Evolutionary conservation across 306 rosid species (phyloP).

Genomic region (Castanopsis chinensis): DNA sequence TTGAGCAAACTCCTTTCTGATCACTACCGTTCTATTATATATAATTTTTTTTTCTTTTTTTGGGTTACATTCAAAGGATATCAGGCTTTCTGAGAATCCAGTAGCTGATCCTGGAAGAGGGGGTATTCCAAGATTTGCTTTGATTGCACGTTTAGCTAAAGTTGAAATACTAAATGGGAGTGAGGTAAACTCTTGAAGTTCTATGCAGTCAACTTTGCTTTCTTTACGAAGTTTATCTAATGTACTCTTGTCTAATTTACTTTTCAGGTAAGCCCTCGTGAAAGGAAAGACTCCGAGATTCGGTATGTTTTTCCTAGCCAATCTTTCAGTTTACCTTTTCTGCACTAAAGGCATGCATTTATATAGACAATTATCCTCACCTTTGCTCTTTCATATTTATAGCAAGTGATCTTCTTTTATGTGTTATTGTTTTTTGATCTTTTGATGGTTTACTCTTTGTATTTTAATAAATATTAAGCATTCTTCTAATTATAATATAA

Average conservation of each 20-base stretch:
- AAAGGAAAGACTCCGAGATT: constrained; percentile 95
- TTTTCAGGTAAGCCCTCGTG: constrained; percentile 71
- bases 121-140: constrained; percentile 73
- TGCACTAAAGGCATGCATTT: background rate
- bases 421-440: background rate
- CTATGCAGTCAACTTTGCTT: constrained; percentile 8
- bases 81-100: constrained; percentile 87
- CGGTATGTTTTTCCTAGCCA: constrained; percentile 47
- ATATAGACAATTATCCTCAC: background rate
- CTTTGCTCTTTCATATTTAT: background rate
- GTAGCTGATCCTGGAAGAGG: constrained; percentile 69
- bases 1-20: constrained; percentile 8
- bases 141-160: constrained; percentile 76
- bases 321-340: background rate
- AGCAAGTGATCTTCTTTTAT: background rate
- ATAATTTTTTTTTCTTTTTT: constrained; percentile 9
- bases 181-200: constrained; percentile 55
- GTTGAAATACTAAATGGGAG: constrained; percentile 79
- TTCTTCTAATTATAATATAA: background rate
- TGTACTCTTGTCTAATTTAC: constrained; percentile 17
- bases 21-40: constrained; percentile 22
- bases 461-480: background rate
- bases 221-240: constrained; percentile 9
- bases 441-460: background rate
- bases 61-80: constrained; percentile 52